Evolutionary conservation across 306 rosid species (phyloP).

Genomic region (Astragalus glycyphyllos): DNA sequence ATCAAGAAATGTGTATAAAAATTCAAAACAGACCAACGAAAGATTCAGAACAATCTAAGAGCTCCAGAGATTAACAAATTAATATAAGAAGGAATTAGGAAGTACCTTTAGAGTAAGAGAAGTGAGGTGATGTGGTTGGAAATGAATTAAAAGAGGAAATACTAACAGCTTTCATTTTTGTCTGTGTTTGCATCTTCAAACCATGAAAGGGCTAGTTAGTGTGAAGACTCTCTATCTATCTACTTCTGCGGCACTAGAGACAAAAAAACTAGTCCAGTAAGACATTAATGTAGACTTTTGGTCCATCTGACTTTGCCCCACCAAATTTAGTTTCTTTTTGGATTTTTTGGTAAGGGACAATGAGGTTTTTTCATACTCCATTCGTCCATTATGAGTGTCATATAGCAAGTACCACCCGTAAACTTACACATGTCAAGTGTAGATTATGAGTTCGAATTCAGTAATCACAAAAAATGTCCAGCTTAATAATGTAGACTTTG

Average conservation of each 20-base stretch:
- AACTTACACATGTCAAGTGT: too few relatives aligned
- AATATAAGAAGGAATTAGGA: background rate
- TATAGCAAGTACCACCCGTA: too few relatives aligned
- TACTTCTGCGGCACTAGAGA: background rate
- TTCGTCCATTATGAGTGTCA: too few relatives aligned
- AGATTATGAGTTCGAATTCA: too few relatives aligned
- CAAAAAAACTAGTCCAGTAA: too few relatives aligned
- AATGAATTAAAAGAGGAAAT: constrained; percentile 39
- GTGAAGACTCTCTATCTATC: background rate
- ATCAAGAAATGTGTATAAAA: background rate
- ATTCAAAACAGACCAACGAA: background rate
- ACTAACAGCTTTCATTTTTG: constrained; percentile 42
- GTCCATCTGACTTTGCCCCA: too few relatives aligned
- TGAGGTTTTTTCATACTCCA: too few relatives aligned
- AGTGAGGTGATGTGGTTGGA: constrained; percentile 21
- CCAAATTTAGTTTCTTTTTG: too few relatives aligned
- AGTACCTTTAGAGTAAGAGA: constrained; percentile 49
- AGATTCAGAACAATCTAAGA: background rate
- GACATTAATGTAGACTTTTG: too few relatives aligned
- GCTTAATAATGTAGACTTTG: too few relatives aligned
- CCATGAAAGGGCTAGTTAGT: background rate
- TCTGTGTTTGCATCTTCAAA: constrained; percentile 21
- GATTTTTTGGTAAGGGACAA: too few relatives aligned
- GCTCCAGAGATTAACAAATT: background rate
- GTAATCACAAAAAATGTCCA: too few relatives aligned